Evolutionary conservation across 306 rosid species (phyloP).

Genomic region (Acacia melanoxylon): DNA sequence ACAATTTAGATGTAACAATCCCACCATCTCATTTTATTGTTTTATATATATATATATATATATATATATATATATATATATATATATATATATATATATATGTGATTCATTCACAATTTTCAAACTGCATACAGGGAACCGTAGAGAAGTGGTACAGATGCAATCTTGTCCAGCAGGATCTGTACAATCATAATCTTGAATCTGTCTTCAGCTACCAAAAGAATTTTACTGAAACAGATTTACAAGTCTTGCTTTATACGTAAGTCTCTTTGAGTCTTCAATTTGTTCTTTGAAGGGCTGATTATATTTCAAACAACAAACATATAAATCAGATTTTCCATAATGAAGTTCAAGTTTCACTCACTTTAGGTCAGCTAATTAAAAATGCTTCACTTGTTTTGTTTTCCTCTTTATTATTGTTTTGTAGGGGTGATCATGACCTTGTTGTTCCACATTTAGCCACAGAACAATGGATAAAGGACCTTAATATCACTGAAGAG

Average conservation of each 20-base stretch:
- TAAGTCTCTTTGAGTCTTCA: background rate
- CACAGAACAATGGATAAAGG: background rate
- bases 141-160: background rate
- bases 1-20: background rate
- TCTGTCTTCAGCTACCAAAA: conserved; percentile 1
- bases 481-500: background rate
- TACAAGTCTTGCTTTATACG: background rate
- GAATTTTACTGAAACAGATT: background rate
- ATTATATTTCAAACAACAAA: background rate
- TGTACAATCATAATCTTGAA: background rate
- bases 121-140: background rate
- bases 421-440: background rate
- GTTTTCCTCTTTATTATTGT: background rate
- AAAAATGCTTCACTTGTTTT: background rate
- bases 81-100: background rate
- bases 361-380: background rate
- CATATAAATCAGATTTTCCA: background rate
- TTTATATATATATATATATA: background rate
- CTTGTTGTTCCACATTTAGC: background rate
- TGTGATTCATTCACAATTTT: background rate
- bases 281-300: too few species aligned
- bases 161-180: background rate
- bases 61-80: background rate
- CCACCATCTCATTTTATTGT: background rate
- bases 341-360: background rate